These are phyloP conservation scores for Setomelanomma holmii DNA, from an alignment of 2,329 filamentous ascomycete genomes.

Conservation along the genomic window DNA sequence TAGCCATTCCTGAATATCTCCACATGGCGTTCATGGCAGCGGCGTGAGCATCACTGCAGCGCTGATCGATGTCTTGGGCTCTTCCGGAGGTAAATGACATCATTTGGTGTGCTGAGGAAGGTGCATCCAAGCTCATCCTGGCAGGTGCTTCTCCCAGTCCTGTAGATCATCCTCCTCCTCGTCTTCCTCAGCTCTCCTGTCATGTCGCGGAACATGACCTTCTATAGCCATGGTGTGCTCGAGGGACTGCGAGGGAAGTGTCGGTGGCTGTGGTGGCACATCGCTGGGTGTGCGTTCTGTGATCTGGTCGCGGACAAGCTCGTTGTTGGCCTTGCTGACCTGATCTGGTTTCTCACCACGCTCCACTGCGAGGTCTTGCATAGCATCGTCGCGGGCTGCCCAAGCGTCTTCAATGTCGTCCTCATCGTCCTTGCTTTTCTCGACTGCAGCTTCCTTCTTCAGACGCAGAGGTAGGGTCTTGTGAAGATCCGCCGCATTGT, in stretches of 20 bases:
- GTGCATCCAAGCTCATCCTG: slow-evolving; percentile 35
- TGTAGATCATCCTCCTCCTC: slow-evolving; percentile 34
- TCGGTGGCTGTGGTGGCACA: slow-evolving; percentile 35
- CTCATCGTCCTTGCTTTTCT: slow-evolving; percentile 33
- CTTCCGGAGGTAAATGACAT: no score
- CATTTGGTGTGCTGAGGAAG: no score
- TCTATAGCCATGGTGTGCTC: slow-evolving; percentile 47
- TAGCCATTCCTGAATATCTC: no score
- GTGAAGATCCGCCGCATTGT: slow-evolving; percentile 38
- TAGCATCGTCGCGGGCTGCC: slow-evolving; percentile 43
- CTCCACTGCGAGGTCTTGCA: slow-evolving; percentile 52
- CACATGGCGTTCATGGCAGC: no score
- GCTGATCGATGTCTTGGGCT: no score
- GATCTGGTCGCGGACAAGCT: slow-evolving; percentile 41
- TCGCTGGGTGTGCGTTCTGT: slow-evolving; percentile 32
- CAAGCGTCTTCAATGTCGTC: slow-evolving; percentile 42
- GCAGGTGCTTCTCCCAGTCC: slow-evolving; percentile 46
- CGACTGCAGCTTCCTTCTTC: slow-evolving; percentile 23
- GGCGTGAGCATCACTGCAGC: no score
- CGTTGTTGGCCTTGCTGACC: slow-evolving; percentile 39
- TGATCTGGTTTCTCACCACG: slow-evolving; percentile 51
- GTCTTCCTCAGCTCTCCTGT: slow-evolving; percentile 25
- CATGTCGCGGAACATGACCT: slow-evolving; percentile 43
- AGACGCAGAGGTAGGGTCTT: slow-evolving; percentile 37
- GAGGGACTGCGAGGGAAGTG: slow-evolving; percentile 20